A percentile compares a stretch with the other conserved stretches of the same genome.
Evolutionary conservation across 2,329 filamentous ascomycete genomes (phyloP).

Genomic region (Penicillium brevicompactum): DNA sequence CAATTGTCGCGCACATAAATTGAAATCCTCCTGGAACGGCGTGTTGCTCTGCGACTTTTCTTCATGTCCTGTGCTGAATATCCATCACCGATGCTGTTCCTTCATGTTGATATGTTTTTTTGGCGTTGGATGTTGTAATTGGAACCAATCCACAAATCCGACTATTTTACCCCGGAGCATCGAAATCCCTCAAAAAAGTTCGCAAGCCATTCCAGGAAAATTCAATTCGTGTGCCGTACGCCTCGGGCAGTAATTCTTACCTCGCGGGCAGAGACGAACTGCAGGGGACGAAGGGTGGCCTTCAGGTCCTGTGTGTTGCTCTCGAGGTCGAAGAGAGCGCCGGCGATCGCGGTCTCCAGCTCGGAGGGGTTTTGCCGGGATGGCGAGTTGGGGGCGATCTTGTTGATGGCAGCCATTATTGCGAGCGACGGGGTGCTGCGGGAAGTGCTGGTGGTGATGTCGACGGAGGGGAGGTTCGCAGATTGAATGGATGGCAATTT

Average conservation of each 20-base stretch:
- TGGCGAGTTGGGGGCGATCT: slow-evolving; percentile 97
- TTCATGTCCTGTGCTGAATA: neutral
- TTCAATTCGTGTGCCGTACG: slow-evolving; percentile 13
- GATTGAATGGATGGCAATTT: slow-evolving; percentile 36
- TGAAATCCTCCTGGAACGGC: slow-evolving; percentile 8
- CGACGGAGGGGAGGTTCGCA: slow-evolving; percentile 34
- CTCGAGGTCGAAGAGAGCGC: slow-evolving; percentile 98
- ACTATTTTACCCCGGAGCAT: slow-evolving; percentile 16
- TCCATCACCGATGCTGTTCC: neutral
- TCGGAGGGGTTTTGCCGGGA: slow-evolving; percentile 95
- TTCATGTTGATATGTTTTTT: slow-evolving; percentile 1
- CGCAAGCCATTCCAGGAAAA: slow-evolving; percentile 16
- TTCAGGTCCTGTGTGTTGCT: slow-evolving; percentile 98
- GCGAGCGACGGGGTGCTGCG: slow-evolving; percentile 46
- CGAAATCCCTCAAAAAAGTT: slow-evolving; percentile 16
- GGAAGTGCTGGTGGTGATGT: slow-evolving; percentile 39
- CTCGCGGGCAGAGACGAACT: slow-evolving; percentile 99
- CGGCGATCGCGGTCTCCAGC: slow-evolving; percentile 95
- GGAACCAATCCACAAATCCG: slow-evolving; percentile 15
- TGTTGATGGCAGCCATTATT: slow-evolving; percentile 83
- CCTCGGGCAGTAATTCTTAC: slow-evolving; percentile 62
- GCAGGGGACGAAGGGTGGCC: slow-evolving; percentile 91
- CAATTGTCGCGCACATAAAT: slow-evolving; percentile 15
- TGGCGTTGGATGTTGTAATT: slow-evolving; percentile 9
- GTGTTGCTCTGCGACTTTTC: slow-evolving; percentile 8